phyloP scores from a whole-genome alignment of 139 green algal species.

The Chlorella sp. region DNA sequence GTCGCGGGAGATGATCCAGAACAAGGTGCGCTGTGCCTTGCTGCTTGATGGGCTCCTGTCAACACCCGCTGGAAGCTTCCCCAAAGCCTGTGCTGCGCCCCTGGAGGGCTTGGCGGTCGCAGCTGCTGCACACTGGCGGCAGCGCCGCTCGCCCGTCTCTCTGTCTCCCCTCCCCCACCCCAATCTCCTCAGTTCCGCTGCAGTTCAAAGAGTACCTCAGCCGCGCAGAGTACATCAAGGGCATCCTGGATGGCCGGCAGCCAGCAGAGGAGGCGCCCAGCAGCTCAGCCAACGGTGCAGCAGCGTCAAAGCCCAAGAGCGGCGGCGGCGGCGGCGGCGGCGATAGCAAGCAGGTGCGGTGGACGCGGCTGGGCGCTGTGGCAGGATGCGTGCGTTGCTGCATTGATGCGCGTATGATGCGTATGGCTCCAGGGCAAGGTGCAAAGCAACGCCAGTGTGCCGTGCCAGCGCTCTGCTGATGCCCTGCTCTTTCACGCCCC shows the following conservation, averaged over 20 bases:
- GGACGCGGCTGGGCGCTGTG: not conserved
- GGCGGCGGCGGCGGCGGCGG: conserved; percentile 28
- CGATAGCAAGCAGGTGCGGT: conserved; percentile 48
- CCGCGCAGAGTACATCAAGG: conserved; percentile 94
- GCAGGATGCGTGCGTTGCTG: not conserved
- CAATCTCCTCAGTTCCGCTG: not conserved
- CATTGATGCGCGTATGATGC: not conserved
- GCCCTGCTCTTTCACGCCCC: not conserved
- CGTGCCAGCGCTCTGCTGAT: too few relatives aligned
- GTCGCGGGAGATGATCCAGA: conserved; percentile 69
- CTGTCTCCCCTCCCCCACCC: too few relatives aligned
- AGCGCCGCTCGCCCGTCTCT: too few relatives aligned
- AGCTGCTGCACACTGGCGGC: too few relatives aligned
- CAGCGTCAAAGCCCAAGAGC: conserved; percentile 3
- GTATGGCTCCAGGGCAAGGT: too few relatives aligned
- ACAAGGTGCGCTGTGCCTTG: conserved; percentile 53
- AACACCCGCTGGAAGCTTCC: too few relatives aligned
- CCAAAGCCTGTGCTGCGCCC: too few relatives aligned
- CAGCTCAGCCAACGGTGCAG: conserved; percentile 33
- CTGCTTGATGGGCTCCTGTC: not conserved
- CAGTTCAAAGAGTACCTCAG: conserved; percentile 91
- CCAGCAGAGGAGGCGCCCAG: conserved; percentile 29
- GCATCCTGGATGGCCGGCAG: conserved; percentile 66
- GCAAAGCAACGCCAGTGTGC: too few relatives aligned
- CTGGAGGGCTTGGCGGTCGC: too few relatives aligned